A percentile compares a stretch with the other conserved stretches of the same genome.
Conservation (phyloP, 805 yeast species). For the Kodamaea restingae region DNA sequence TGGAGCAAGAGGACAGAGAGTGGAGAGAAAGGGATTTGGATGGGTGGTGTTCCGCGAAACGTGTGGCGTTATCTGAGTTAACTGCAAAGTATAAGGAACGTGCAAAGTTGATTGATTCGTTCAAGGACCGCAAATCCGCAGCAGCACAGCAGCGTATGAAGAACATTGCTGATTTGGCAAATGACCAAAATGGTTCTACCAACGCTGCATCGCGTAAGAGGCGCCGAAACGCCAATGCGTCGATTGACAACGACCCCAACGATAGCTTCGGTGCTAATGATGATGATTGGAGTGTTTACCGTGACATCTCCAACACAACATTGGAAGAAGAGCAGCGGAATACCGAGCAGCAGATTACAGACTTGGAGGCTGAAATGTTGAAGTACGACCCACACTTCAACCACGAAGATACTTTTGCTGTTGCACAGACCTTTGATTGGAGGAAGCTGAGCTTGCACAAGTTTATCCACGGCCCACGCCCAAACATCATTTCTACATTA, state of each 20-base stretch:
- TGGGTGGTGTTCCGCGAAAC: slow-evolving; percentile 75
- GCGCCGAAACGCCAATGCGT: slow-evolving; percentile 47
- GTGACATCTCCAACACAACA: slow-evolving; percentile 71
- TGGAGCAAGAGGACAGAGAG: slow-evolving; percentile 60
- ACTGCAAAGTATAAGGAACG: slow-evolving; percentile 64
- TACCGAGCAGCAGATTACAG: slow-evolving; percentile 55
- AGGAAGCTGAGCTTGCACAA: slow-evolving; percentile 71
- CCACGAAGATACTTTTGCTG: slow-evolving; percentile 77
- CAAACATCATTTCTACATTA: slow-evolving; percentile 57
- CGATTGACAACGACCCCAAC: slow-evolving; percentile 85
- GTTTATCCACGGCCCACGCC: slow-evolving; percentile 87
- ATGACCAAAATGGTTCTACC: slow-evolving; percentile 52
- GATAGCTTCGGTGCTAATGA: slow-evolving; percentile 95
- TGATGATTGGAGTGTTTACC: slow-evolving; percentile 90
- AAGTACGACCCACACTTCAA: slow-evolving; percentile 83
- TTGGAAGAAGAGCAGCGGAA: slow-evolving; percentile 80
- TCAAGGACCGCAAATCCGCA: slow-evolving; percentile 82
- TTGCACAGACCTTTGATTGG: slow-evolving; percentile 75
- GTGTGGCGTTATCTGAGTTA: slow-evolving; percentile 55
- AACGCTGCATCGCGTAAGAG: slow-evolving; percentile 48
- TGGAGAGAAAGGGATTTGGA: slow-evolving; percentile 73
- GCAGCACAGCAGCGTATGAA: slow-evolving; percentile 94
- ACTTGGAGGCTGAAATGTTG: slow-evolving; percentile 69
- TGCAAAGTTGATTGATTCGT: slow-evolving; percentile 64
- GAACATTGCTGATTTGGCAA: slow-evolving; percentile 79